Base-by-base conservation (phyloP, 805 yeast species). In the Zygosaccharomyces pseudorouxii region DNA sequence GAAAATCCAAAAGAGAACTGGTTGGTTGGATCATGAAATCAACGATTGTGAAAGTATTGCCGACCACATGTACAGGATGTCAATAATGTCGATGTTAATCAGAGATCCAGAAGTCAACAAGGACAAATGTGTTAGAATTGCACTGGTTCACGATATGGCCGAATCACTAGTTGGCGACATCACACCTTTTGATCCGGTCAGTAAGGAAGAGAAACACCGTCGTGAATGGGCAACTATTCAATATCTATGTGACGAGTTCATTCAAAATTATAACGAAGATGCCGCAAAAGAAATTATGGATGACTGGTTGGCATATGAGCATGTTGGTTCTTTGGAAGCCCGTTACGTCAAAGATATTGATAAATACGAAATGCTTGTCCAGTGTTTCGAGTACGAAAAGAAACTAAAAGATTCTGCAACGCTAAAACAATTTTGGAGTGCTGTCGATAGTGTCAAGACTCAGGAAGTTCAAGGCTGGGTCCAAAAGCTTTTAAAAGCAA, bases 31-130 rank as follows among this genome's bases (percentile, higher is more conserved):
- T 61, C 80, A 79, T 60, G 68, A 63, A 14, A 65, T 72, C 36
- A 40, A 51, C 5, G 56, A 64, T 3, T 71, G 75, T 51, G 76
- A 89, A 65, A 79, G 86, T 43, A 88, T 89, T 47, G 78, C 87
- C 10, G 97, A 89, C 67, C 97, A 90, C 67, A 89, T 89, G 96
- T 90, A 90, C 64, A 76, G 98, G 50, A 92, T 90, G 97, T 81
- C 88, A 3, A 72, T 90, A 25, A 81, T 89, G 42, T 74, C 92
- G 20, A 79, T 89, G 84, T 67, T 88, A 27, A 75, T 88, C 41
- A 68, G 69, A 30, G 69, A 75, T 44, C 64, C 67, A 12, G 67
- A 71, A 5, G 72, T 85, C 38, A 81, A 86, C 66, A 73, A 78
- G 29, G 75, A 77, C 51, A 79, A 79, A 58, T 88, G 96, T 71